Evolutionary conservation across 495 filamentous ascomycete genomes (phyloP), one percentile per base, ranked within the genome.

Genomic region (Podospora didyma): DNA sequence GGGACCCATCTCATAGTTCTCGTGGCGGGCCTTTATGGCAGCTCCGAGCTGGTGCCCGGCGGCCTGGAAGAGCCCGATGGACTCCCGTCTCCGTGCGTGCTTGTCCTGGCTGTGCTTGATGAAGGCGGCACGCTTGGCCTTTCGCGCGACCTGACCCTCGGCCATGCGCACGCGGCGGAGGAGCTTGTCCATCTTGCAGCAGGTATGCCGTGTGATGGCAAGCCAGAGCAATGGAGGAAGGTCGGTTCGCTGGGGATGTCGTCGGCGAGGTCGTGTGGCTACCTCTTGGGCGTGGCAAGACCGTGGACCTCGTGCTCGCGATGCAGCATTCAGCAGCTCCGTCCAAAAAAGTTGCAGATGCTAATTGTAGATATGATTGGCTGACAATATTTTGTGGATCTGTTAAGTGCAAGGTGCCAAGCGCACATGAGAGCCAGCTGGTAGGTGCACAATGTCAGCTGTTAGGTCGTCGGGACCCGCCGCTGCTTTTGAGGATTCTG

Each of bases 1-100:
- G 2, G 86, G 80, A 2, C 92, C 91, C 55, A 90, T 69, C 53
- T 86, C 69, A 79, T 85, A 92, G 66, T 96, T 89, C 66, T 94
- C 87, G 35, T 61, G 63, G 12, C 75, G 66, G 47, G 65, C 61
- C 54, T 69, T 53, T 51, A 72, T 67, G 46, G 74, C 73, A 0
- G 21, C 20, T 7, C 26, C 2, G 5, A 77, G 34, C 17, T 74
- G 68, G 0, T 34, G 1, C 0, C 48, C 41, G 5, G 62, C 67
- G 35, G 52, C 22, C 1, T 0, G 2, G 1, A 39, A 34, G 41
- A 56, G 54, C 11, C 49, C 24, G 17, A 53, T 12, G n/a, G 65
- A 16, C 39, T 42, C 39, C 7, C 23, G 59, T 46, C 68, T 60
- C 54, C 73, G 55, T 7, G 72, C 51, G 37, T 57, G 68, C 61